These are phyloP conservation scores for Leptomonas pyrrhocoris DNA, from an alignment of 208 protist genomes.

Conservation along the genomic window DNA sequence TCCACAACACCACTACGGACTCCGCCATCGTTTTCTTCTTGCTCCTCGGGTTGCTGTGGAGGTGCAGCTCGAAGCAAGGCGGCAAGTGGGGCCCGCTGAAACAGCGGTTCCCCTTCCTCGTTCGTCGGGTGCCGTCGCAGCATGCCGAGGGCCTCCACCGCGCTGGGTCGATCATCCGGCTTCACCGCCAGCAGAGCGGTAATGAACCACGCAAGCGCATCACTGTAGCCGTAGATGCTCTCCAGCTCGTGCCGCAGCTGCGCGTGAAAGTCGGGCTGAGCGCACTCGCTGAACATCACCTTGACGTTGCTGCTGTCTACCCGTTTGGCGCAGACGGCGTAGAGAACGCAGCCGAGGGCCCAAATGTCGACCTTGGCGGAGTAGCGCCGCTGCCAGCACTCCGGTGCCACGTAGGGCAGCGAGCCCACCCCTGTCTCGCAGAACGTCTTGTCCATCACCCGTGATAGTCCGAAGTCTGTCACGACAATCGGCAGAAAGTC, in stretches of 20 bases:
- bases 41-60: background rate
- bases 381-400: slow-evolving; percentile 93
- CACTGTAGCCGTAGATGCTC: slow-evolving; percentile 56
- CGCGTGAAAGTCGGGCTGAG: slow-evolving; percentile 43
- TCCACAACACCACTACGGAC: too few species aligned
- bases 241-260: slow-evolving; percentile 46
- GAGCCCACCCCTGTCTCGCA: slow-evolving; percentile 70
- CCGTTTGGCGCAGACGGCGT: slow-evolving; percentile 55
- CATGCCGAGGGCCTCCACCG: slow-evolving; percentile 45
- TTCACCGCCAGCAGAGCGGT: slow-evolving; percentile 45
- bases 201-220: slow-evolving; percentile 43
- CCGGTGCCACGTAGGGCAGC: slow-evolving; percentile 68
- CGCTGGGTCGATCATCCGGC: slow-evolving; percentile 39
- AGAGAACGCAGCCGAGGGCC: slow-evolving; percentile 98
- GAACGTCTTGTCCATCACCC: slow-evolving; percentile 66
- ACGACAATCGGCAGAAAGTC: slow-evolving; percentile 50
- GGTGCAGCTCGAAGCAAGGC: slow-evolving; percentile 1
- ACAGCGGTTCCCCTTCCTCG: background rate
- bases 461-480: slow-evolving; percentile 78
- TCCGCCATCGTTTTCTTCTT: background rate
- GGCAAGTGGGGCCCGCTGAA: slow-evolving; percentile 8
- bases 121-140: slow-evolving; percentile 15
- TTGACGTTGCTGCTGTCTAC: slow-evolving; percentile 62
- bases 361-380: slow-evolving; percentile 98
- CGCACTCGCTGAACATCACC: slow-evolving; percentile 70